phyloP scores from a whole-genome alignment of 2,329 filamentous ascomycete genomes.

The Aspergillus glaucus region DNA sequence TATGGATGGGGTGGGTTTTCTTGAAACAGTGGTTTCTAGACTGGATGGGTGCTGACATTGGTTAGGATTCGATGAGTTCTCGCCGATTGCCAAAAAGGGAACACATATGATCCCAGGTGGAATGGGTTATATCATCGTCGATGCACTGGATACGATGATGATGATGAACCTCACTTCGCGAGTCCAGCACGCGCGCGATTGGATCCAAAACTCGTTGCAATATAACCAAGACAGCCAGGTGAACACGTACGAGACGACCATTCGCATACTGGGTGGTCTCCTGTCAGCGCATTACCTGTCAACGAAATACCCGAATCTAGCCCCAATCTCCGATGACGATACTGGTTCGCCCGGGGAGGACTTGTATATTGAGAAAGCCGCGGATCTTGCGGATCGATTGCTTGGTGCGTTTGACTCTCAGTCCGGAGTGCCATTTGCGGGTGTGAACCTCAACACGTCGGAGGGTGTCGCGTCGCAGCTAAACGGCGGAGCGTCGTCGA shows the following conservation, averaged over 20 bases:
- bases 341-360: conserved; percentile 72
- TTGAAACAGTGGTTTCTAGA: neutral
- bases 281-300: conserved; percentile 94
- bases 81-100: conserved; percentile 72
- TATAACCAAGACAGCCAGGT: conserved; percentile 94
- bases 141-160: conserved; percentile 93
- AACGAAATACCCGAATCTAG: conserved; percentile 71
- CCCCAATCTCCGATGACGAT: conserved; percentile 66
- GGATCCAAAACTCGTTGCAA: conserved; percentile 72
- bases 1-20: conserved; percentile 79
- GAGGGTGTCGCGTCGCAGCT: conserved; percentile 74
- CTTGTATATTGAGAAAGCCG: conserved; percentile 91
- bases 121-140: conserved; percentile 96
- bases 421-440: conserved; percentile 84
- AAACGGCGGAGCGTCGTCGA: conserved; percentile 83
- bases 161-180: conserved; percentile 93
- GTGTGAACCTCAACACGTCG: conserved; percentile 74
- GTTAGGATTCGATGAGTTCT: conserved; percentile 63
- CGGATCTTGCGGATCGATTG: conserved; percentile 82
- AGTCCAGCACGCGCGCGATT: conserved; percentile 76
- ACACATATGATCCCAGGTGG: conserved; percentile 80
- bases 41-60: conserved; percentile 18
- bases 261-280: conserved; percentile 91
- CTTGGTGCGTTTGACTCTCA: conserved; percentile 80
- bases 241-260: conserved; percentile 96